phyloP scores from a whole-genome alignment of 148 eudicot genomes.

The Gaultheria prostrata region DNA sequence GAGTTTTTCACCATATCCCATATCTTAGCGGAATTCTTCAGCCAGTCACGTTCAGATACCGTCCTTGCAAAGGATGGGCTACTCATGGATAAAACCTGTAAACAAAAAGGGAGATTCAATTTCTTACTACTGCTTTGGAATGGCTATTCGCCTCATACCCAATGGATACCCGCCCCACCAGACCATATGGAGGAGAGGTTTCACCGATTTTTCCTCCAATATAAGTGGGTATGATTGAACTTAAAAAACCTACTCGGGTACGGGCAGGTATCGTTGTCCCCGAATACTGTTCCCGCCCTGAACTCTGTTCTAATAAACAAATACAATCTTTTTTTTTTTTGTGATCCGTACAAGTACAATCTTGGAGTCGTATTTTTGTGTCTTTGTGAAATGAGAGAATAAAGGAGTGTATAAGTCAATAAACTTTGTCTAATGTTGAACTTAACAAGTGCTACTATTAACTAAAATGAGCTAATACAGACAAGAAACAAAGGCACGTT shows the following conservation, averaged over 20 bases:
- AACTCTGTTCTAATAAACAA: not conserved
- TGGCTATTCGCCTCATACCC: not conserved
- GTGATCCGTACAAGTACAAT: too few relatives aligned
- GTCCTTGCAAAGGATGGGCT: slow-evolving; percentile 64
- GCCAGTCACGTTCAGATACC: slow-evolving; percentile 82
- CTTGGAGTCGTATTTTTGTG: too few relatives aligned
- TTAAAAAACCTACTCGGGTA: not conserved
- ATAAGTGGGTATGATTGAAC: not conserved
- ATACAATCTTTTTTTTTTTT: too few relatives aligned
- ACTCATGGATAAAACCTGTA: slow-evolving; percentile 63
- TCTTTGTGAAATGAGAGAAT: too few relatives aligned
- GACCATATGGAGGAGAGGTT: not conserved
- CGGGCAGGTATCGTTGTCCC: not conserved
- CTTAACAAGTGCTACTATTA: not conserved
- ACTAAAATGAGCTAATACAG: not conserved
- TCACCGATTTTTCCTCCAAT: not conserved
- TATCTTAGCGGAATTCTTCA: slow-evolving; percentile 81
- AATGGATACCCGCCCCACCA: not conserved
- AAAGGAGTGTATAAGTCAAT: too few relatives aligned
- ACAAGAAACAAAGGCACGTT: not conserved
- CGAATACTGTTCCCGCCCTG: not conserved
- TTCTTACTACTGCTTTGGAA: not conserved
- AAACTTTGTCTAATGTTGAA: not conserved
- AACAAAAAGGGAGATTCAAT: not conserved
- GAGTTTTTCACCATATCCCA: slow-evolving; percentile 83